Conservation (phyloP, 345 rosid genomes). For the Sisymbrium irio region DNA sequence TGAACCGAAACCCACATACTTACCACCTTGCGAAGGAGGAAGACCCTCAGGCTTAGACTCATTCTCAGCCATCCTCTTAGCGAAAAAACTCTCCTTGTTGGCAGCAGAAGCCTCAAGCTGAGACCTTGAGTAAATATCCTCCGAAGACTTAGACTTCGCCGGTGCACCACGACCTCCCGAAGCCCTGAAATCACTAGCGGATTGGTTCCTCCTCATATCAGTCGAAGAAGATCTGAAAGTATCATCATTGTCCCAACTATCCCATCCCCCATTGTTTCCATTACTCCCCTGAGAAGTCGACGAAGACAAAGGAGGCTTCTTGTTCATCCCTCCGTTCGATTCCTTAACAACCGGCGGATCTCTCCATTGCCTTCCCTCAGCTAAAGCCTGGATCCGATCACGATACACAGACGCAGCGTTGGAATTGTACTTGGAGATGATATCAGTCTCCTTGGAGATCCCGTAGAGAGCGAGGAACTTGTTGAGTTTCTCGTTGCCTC, state of each 20-base stretch:
- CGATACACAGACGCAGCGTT: slow-evolving; percentile 81
- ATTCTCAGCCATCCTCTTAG: slow-evolving; percentile 69
- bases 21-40: slow-evolving; percentile 94
- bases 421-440: slow-evolving; percentile 73
- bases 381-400: slow-evolving; percentile 79
- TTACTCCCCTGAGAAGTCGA: slow-evolving; percentile 39
- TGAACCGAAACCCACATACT: slow-evolving; percentile 95
- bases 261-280: slow-evolving; percentile 60
- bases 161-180: slow-evolving; percentile 48
- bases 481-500: slow-evolving; percentile 85
- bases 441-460: slow-evolving; percentile 74
- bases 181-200: slow-evolving; percentile 63
- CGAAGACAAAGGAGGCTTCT: slow-evolving; percentile 47
- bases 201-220: slow-evolving; percentile 84
- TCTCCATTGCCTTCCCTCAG: slow-evolving; percentile 82
- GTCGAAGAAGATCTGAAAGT: slow-evolving; percentile 42
- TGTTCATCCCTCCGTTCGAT: slow-evolving; percentile 43
- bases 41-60: slow-evolving; percentile 83
- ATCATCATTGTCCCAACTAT: slow-evolving; percentile 89
- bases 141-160: slow-evolving; percentile 66
- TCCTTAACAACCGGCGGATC: slow-evolving; percentile 85
- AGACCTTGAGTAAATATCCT: slow-evolving; percentile 74
- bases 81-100: slow-evolving; percentile 73
- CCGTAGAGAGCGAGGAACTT: slow-evolving; percentile 68
- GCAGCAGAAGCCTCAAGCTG: slow-evolving; percentile 90